A percentile compares a stretch with the other conserved stretches of the same genome.
Conservation (phyloP, 106 monocot species). For the Allium fistulosum region DNA sequence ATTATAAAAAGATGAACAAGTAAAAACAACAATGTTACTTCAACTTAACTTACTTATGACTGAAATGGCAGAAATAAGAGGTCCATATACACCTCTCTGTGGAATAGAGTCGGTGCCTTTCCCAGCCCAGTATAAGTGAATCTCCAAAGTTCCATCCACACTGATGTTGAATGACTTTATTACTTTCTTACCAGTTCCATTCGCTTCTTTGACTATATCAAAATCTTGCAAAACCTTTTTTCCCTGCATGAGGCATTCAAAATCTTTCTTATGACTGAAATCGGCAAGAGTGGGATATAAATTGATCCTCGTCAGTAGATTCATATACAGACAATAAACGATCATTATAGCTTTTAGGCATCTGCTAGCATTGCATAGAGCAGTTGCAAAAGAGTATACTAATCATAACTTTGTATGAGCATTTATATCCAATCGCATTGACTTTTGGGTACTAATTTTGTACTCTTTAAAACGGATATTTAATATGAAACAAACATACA, state of each 20-base stretch:
- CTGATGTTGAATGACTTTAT: slow-evolving; percentile 19
- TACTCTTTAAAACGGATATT: background rate
- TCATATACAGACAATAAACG: too few species aligned
- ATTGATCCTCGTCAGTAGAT: too few species aligned
- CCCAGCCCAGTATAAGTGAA: slow-evolving; percentile 34
- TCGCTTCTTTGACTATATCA: slow-evolving; percentile 43
- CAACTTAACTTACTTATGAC: slow-evolving; percentile 28
- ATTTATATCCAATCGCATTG: too few species aligned
- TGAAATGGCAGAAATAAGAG: slow-evolving; percentile 57
- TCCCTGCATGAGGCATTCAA: slow-evolving; percentile 17
- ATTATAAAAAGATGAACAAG: background rate
- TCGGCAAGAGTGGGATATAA: too few species aligned
- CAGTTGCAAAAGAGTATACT: too few species aligned
- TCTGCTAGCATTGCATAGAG: too few species aligned
- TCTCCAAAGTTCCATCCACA: slow-evolving; percentile 37
- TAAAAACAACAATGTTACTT: background rate
- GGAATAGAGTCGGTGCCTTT: slow-evolving; percentile 23
- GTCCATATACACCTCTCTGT: slow-evolving; percentile 27
- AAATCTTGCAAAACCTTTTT: slow-evolving; percentile 43
- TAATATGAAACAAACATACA: background rate
- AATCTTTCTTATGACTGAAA: too few species aligned
- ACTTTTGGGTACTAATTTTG: too few species aligned
- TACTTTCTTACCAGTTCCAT: slow-evolving; percentile 23
- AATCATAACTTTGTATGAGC: too few species aligned
- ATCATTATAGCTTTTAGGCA: too few species aligned